phyloP scores from a whole-genome alignment of 371 early-diverging fungal species.

The Mucor lusitanicus region DNA sequence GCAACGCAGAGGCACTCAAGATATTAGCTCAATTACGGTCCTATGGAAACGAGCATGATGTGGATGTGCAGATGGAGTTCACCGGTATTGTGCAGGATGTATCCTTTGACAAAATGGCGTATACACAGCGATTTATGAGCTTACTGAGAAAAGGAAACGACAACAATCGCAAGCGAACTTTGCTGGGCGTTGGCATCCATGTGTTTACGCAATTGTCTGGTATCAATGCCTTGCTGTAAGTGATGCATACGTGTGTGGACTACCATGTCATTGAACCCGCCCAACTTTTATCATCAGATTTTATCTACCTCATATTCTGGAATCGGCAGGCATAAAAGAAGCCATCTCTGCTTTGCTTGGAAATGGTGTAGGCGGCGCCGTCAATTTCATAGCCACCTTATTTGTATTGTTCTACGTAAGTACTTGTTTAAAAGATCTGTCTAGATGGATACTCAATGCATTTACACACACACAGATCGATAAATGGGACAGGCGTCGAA shows the following conservation, averaged over 20 bases:
- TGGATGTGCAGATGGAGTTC: slow-evolving; percentile 55
- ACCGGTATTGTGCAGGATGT: slow-evolving; percentile 75
- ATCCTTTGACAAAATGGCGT: slow-evolving; percentile 71
- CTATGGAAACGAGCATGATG: slow-evolving; percentile 8
- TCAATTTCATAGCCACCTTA: slow-evolving; percentile 69
- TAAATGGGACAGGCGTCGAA: slow-evolving; percentile 59
- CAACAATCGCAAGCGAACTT: slow-evolving; percentile 56
- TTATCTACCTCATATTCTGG: slow-evolving; percentile 69
- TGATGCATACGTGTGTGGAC: background rate
- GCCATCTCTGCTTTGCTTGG: slow-evolving; percentile 57
- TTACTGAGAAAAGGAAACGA: slow-evolving; percentile 52
- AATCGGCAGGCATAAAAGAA: slow-evolving; percentile 60
- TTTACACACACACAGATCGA: slow-evolving; percentile 60
- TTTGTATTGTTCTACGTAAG: slow-evolving; percentile 70
- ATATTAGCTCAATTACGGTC: slow-evolving; percentile 72
- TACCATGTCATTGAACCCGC: background rate
- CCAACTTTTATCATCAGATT: slow-evolving; percentile 21
- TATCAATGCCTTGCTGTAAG: slow-evolving; percentile 74
- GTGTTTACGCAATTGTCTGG: slow-evolving; percentile 77
- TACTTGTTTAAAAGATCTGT: background rate
- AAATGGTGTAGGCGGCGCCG: slow-evolving; percentile 66
- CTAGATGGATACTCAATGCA: background rate
- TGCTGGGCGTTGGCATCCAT: slow-evolving; percentile 74
- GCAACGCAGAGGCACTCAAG: slow-evolving; percentile 68
- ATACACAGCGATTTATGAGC: slow-evolving; percentile 61